Evolutionary conservation across 1,284 basidiomycete species (phyloP), one percentile per base, ranked within the genome.

Genomic region (Cryptococcus sp.): DNA sequence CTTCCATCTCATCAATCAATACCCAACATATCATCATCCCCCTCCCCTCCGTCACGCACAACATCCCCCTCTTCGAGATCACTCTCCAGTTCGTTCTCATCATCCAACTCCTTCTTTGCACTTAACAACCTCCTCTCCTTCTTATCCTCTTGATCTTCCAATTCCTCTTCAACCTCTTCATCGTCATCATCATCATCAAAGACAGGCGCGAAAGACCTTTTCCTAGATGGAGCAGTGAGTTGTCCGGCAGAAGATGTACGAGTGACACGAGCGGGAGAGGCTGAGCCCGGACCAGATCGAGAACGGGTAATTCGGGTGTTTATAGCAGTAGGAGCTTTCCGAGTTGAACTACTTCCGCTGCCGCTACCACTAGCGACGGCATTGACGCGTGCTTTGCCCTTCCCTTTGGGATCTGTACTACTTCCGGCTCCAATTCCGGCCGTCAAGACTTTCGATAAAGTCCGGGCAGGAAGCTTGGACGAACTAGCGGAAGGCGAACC

Each of bases 71-170:
- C 45, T n/a, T 45, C 53, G 10, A 45, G 32, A 21, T 48, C 37
- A 42, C 28, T 21, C 54, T 62, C 46, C 48, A 59, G 50, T 43
- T 52, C 75, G 80, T 84, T 57, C 83, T 75, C 48, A 4, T 46
- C 46, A 13, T 36, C 50, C 89, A 88, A 62, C 86, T 88, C 73
- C 83, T 79, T 43, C 81, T 32, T 45, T 28, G 19, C 37, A 42
- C 28, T 21, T 54, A 61, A 45, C 48, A 59, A 51, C 43, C 49
- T 75, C 80, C 84, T 57, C 83, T 75, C 50, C 75, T 76, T 45
- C 61, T 60, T 45, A 25, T 52, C 52, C 23, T 59, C 53, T 42
- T 54, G 46, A 4, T 45, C 46, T 7, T 34, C 50, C 89, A 88
- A 62, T 86, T 88, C 73, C 83, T 79, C 25, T 45, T 22, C 25